A percentile compares a stretch with the other conserved stretches of the same genome.
Conservation (phyloP, 306 rosid species). For the Pyrus betulifolia region DNA sequence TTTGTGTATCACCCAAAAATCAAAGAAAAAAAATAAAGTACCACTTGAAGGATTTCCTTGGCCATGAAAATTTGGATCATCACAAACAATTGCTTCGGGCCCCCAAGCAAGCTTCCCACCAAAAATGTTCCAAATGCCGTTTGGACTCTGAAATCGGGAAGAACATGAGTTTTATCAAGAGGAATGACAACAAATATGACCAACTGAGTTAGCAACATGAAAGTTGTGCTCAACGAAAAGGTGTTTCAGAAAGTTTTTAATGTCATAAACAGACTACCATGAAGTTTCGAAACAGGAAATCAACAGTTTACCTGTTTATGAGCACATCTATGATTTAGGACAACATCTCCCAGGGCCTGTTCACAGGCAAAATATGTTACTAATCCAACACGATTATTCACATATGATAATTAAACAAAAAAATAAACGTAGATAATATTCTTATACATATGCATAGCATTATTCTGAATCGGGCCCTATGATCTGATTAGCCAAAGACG, state of each 20-base stretch:
- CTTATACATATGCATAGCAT: not conserved
- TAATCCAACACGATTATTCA: not conserved
- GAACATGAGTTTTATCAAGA: slow-evolving; percentile 6
- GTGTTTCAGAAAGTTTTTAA: not conserved
- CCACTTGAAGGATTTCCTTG: slow-evolving; percentile 72
- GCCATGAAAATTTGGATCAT: slow-evolving; percentile 73
- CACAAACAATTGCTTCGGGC: slow-evolving; percentile 77
- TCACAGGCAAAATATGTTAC: slow-evolving; percentile 10
- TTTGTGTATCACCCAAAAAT: not conserved
- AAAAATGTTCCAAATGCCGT: slow-evolving; percentile 76
- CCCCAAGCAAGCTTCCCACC: slow-evolving; percentile 82
- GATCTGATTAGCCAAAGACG: not conserved
- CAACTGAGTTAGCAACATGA: not conserved
- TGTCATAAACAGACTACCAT: not conserved
- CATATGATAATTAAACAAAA: not conserved
- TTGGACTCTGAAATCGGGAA: slow-evolving; percentile 57
- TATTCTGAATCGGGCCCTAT: not conserved
- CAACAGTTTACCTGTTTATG: slow-evolving; percentile 44
- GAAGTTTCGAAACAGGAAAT: slow-evolving; percentile 1
- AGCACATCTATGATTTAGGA: slow-evolving; percentile 76
- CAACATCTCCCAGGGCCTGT: slow-evolving; percentile 73
- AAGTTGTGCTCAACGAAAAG: not conserved
- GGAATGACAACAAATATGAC: not conserved
- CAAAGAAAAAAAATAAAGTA: slow-evolving; percentile 10
- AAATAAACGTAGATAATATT: slow-evolving; percentile 2